Conservation (phyloP, 768 basidiomycete genomes). For the Megacollybia marginata region DNA sequence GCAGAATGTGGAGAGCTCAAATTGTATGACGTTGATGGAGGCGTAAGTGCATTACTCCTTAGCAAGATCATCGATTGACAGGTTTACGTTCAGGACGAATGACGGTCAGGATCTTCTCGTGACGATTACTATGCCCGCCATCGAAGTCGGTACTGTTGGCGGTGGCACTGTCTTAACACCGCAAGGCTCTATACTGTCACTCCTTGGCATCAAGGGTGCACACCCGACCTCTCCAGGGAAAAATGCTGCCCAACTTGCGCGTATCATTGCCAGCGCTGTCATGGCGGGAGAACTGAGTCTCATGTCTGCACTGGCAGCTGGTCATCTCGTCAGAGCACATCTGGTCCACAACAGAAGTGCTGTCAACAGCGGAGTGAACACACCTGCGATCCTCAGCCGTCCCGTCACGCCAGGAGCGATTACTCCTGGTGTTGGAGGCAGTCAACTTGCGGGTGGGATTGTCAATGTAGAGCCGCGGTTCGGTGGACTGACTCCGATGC, state of each 20-base stretch:
- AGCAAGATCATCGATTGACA: neutral
- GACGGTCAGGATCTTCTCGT: constrained; percentile 86
- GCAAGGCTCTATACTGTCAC: constrained; percentile 83
- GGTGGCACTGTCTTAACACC: constrained; percentile 92
- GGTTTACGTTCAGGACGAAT: constrained; percentile 54
- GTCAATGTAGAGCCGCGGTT: neutral
- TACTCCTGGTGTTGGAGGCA: neutral
- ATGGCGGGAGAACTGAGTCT: constrained; percentile 97
- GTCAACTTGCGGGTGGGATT: neutral
- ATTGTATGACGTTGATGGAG: constrained; percentile 99
- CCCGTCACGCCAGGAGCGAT: constrained; percentile 55
- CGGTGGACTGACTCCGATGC: neutral
- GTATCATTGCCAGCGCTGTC: constrained; percentile 85
- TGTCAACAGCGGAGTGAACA: constrained; percentile 63
- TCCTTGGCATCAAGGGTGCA: constrained; percentile 90
- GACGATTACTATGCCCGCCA: constrained; percentile 96
- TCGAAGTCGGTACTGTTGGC: constrained; percentile 97
- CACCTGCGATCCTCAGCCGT: constrained; percentile 25
- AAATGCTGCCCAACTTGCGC: constrained; percentile 85
- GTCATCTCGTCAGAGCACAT: constrained; percentile 90
- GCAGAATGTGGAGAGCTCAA: constrained; percentile 97
- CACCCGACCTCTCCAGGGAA: constrained; percentile 80
- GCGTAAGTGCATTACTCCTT: constrained; percentile 52
- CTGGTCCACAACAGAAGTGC: constrained; percentile 87
- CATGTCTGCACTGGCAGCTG: constrained; percentile 88